Evolutionary conservation across 208 protist genomes (phyloP).

Genomic region (Crithidia acanthocephali): DNA sequence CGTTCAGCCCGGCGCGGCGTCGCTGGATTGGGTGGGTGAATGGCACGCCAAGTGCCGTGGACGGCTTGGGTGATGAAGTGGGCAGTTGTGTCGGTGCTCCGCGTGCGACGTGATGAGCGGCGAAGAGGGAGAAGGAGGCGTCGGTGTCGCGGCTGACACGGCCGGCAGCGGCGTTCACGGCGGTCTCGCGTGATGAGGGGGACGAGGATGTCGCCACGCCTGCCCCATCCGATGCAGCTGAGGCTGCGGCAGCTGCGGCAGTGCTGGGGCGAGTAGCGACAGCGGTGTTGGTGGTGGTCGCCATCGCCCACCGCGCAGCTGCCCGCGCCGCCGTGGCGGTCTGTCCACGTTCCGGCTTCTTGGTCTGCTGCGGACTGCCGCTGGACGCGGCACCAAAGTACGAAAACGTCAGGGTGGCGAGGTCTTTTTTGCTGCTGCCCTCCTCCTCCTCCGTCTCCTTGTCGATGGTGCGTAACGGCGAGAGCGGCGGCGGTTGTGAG

Average conservation of each 20-base stretch:
- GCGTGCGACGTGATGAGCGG: neutral
- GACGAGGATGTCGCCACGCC: no score
- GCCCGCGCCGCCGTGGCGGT: neutral
- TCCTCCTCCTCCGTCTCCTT: neutral
- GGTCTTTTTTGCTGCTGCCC: neutral
- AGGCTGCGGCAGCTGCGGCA: no score
- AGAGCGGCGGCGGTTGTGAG: neutral
- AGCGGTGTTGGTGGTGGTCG: neutral
- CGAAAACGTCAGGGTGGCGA: neutral
- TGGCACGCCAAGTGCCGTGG: neutral
- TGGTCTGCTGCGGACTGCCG: neutral
- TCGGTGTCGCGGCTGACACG: no score
- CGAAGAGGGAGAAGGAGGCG: constrained; percentile 9
- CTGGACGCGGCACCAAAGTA: neutral
- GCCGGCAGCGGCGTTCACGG: no score
- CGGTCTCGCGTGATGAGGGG: no score
- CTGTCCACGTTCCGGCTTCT: neutral
- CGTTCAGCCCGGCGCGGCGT: neutral
- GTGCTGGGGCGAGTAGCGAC: neutral
- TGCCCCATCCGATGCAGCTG: no score
- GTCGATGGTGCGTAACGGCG: neutral
- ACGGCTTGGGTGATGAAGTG: neutral
- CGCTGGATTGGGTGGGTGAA: neutral
- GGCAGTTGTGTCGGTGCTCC: neutral
- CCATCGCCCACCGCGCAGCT: neutral